Evolutionary conservation across 2,329 filamentous ascomycete species (phyloP).

Genomic region (Magnaporthiopsis poae): DNA sequence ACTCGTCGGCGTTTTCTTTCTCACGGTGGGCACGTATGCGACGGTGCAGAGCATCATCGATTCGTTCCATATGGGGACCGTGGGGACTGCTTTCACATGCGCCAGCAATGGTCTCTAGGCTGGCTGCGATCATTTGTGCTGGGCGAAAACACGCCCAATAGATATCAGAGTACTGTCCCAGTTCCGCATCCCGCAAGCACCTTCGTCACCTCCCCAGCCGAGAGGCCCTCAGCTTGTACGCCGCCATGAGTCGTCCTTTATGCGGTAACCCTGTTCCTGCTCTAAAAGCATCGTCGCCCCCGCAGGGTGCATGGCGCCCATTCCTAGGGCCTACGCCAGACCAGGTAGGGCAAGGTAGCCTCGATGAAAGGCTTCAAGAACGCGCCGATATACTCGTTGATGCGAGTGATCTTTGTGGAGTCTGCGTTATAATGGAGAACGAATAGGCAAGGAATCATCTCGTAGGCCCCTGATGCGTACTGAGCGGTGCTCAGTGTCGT

Average conservation of each 20-base stretch:
- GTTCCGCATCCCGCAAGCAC: too few relatives aligned
- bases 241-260: too few relatives aligned
- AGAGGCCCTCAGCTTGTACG: too few relatives aligned
- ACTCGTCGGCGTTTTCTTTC: constrained; percentile 65
- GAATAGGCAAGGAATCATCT: neutral
- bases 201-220: too few relatives aligned
- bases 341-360: neutral
- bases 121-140: neutral
- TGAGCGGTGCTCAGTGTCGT: neutral
- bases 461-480: neutral
- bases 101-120: constrained; percentile 52
- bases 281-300: too few relatives aligned
- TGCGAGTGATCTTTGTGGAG: neutral
- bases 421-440: neutral
- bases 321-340: too few relatives aligned
- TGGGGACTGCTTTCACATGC: constrained; percentile 68
- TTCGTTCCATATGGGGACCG: constrained; percentile 53
- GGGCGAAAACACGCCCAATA: too few relatives aligned
- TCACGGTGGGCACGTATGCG: constrained; percentile 72
- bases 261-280: too few relatives aligned
- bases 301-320: too few relatives aligned
- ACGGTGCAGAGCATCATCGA: constrained; percentile 66
- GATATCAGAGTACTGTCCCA: too few relatives aligned
- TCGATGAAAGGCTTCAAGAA: neutral
- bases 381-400: neutral